phyloP scores from a whole-genome alignment of 176 grass and related monocot species.

The Musa schizocarpa region DNA sequence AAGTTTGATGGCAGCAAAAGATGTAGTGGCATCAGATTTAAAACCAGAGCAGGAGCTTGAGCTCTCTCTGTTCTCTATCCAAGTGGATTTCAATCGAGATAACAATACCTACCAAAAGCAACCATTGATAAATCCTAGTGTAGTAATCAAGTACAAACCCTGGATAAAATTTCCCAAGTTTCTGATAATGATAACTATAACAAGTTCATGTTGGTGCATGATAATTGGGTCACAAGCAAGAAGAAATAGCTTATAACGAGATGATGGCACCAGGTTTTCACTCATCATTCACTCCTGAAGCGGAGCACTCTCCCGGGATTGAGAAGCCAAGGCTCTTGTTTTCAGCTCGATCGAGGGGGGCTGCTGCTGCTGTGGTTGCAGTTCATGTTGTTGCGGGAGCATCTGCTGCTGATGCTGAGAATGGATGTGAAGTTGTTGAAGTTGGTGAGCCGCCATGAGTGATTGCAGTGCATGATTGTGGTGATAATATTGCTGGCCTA shows the following conservation, averaged over 20 bases:
- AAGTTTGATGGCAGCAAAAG: no score
- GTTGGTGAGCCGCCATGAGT: conserved; percentile 62
- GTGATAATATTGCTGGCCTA: conserved; percentile 47
- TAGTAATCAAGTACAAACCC: no score
- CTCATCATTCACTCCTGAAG: background rate
- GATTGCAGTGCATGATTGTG: conserved; percentile 56
- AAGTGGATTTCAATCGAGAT: no score
- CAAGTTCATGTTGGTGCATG: background rate
- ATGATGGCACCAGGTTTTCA: background rate
- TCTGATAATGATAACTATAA: no score
- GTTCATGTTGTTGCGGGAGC: conserved; percentile 26
- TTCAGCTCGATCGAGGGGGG: conserved; percentile 42
- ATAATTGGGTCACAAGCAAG: background rate
- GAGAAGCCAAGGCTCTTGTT: conserved; percentile 35
- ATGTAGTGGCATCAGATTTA: background rate
- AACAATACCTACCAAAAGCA: no score
- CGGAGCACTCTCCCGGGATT: conserved; percentile 17
- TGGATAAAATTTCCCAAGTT: no score
- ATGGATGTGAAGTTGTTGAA: conserved; percentile 76
- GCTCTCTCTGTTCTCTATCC: no score
- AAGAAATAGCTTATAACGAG: background rate
- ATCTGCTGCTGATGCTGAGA: conserved; percentile 48
- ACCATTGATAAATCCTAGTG: no score
- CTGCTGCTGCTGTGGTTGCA: conserved; percentile 32
- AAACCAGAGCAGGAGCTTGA: no score